phyloP scores from a whole-genome alignment of 176 grass and related monocot genomes.

The Secale cereale region DNA sequence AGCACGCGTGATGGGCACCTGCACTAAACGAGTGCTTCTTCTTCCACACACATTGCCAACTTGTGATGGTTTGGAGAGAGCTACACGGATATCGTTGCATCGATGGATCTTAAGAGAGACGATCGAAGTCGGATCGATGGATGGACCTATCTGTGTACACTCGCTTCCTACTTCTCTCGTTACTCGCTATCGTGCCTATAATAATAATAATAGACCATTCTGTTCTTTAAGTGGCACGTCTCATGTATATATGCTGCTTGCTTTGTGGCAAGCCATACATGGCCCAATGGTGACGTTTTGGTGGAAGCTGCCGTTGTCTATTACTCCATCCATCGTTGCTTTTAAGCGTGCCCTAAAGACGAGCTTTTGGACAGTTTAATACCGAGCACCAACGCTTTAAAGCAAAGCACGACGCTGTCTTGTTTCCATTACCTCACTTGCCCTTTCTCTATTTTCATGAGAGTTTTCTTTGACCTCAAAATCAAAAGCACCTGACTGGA shows the following conservation, averaged over 20 bases:
- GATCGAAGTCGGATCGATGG: no score
- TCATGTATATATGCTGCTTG: neutral
- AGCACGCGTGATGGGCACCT: neutral
- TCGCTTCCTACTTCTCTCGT: no score
- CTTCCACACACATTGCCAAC: neutral
- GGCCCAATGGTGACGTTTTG: neutral
- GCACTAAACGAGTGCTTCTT: neutral
- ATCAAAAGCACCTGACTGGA: neutral
- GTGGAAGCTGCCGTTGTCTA: neutral
- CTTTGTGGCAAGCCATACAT: neutral
- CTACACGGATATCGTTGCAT: no score
- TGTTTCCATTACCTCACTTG: neutral
- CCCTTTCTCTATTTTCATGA: neutral
- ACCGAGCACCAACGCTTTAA: neutral
- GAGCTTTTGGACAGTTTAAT: neutral
- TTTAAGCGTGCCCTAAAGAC: conserved; percentile 28
- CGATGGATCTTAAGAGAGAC: no score
- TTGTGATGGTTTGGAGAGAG: no score
- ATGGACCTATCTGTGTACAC: no score
- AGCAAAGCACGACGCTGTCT: conserved; percentile 11
- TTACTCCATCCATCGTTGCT: neutral
- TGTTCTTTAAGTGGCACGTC: neutral
- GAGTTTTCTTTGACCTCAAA: neutral
- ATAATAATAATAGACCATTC: neutral
- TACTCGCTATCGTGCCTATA: neutral